Base-by-base conservation (phyloP, 345 rosid species). In the Sisymbrium altissimum region DNA sequence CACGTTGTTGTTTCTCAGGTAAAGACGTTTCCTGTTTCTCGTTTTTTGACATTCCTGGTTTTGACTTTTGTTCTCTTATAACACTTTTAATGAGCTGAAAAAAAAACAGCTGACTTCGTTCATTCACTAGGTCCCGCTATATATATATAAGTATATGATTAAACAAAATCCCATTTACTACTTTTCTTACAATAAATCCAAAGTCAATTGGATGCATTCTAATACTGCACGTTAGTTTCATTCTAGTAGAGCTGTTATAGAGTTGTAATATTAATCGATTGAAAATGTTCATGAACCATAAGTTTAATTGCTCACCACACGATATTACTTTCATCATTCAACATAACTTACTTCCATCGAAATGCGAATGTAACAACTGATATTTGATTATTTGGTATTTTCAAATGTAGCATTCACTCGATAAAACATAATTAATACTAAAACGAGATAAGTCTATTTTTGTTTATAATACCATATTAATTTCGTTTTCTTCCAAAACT, bases 1-100 rank as follows among this genome's bases (percentile, higher is more conserved):
- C 98, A 93, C 80, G 94, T 91, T 33, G 97, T 91, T 39, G 97
- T 93, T 72, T 93, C 98, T 30, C 98, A 91, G 96, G 98, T 93
- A 56, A 27, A 43, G 17, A 44, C 36, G 3, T 50, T 18, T 40
- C 14, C 4, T 46, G 29, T 17, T 39, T 23, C 35, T 3, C 1
- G 3, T 12, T 36, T 49, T 45, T 4, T 23, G 0, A 50, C 68
- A 23, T 30, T 6, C 15, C 12, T 63, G 44, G 19, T 25, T 30
- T 70, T 64, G 72, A 64, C 74, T 68, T 60, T 50, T 66, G 12
- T 40, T 52, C 1, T 71, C 19, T 6, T 1, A 12, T 9, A 0
- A 8, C 4, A 2, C 19, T 53, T 33, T 36, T 9, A 15, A 40
- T 25, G 1, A 27, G 32, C 18, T 27, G 11, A 8, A 40, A 15